Conservation (phyloP, 139 green algal species). For the Closterium sp. region DNA sequence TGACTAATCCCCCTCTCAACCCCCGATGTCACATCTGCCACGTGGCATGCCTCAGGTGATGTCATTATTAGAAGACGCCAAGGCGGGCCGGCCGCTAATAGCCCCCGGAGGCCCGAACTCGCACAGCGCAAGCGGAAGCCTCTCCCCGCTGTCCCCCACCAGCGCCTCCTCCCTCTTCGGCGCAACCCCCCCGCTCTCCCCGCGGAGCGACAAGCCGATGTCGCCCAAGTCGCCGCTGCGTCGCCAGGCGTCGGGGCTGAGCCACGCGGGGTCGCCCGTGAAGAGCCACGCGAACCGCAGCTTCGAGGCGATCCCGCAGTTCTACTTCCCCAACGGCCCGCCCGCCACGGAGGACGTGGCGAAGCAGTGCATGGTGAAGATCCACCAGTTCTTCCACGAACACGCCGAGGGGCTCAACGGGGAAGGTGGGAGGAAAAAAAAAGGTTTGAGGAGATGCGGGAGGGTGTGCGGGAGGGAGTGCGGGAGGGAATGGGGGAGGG, state of each 20-base stretch:
- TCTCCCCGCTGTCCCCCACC: constrained; percentile 49
- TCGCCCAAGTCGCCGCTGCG: constrained; percentile 47
- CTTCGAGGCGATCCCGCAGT: constrained; percentile 68
- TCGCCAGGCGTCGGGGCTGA: constrained; percentile 1
- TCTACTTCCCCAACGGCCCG: constrained; percentile 55
- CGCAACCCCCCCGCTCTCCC: constrained; percentile 80
- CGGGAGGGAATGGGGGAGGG: too few species aligned
- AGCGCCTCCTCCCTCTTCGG: constrained; percentile 42
- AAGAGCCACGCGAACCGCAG: background rate
- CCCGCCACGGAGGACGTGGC: background rate
- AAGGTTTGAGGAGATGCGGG: too few species aligned
- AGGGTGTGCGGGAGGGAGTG: too few species aligned
- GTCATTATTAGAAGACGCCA: constrained; percentile 80
- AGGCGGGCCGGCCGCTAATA: constrained; percentile 65
- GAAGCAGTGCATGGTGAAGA: background rate
- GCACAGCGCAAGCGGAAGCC: constrained; percentile 5
- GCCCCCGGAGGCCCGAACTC: constrained; percentile 14
- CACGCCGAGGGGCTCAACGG: background rate
- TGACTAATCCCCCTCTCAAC: background rate
- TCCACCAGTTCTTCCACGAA: background rate
- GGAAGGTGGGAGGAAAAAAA: background rate
- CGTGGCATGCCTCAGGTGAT: constrained; percentile 31
- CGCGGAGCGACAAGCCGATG: constrained; percentile 66
- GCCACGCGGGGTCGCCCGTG: constrained; percentile 21
- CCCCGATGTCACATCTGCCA: background rate